These are phyloP conservation scores for Annona cherimola DNA, from an alignment of 164 flowering plant species.

Conservation along the genomic window DNA sequence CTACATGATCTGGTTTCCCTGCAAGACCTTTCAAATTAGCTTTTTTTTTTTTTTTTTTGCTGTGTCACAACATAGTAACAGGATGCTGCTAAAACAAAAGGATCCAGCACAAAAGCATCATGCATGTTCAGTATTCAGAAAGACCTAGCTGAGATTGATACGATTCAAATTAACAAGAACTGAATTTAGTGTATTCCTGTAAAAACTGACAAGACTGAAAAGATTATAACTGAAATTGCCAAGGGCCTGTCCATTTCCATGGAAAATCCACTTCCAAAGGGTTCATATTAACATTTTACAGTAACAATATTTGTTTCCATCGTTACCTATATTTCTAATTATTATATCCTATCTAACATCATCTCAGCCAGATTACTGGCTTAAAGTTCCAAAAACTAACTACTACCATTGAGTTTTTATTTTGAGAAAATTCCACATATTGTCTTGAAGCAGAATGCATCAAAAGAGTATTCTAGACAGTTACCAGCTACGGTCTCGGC, in stretches of 20 bases:
- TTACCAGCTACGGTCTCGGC: conserved; percentile 67
- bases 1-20: conserved; percentile 30
- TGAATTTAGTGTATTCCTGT: not conserved
- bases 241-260: too few relatives aligned
- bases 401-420: too few relatives aligned
- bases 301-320: too few relatives aligned
- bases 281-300: too few relatives aligned
- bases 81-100: not conserved
- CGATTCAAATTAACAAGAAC: not conserved
- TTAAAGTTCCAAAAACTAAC: not conserved
- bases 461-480: not conserved
- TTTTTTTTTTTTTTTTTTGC: too few relatives aligned
- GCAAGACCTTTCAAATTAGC: conserved; percentile 26
- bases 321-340: too few relatives aligned
- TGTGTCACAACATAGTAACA: not conserved
- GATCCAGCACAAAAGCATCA: not conserved
- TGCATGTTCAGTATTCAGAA: not conserved
- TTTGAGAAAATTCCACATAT: not conserved
- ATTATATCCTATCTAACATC: too few relatives aligned
- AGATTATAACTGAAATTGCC: not conserved
- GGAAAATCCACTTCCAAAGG: too few relatives aligned
- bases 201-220: not conserved
- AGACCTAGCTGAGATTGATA: not conserved
- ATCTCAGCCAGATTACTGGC: not conserved
- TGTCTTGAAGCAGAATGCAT: not conserved